Conservation (phyloP, 768 basidiomycete species). For the Mycena metata region DNA sequence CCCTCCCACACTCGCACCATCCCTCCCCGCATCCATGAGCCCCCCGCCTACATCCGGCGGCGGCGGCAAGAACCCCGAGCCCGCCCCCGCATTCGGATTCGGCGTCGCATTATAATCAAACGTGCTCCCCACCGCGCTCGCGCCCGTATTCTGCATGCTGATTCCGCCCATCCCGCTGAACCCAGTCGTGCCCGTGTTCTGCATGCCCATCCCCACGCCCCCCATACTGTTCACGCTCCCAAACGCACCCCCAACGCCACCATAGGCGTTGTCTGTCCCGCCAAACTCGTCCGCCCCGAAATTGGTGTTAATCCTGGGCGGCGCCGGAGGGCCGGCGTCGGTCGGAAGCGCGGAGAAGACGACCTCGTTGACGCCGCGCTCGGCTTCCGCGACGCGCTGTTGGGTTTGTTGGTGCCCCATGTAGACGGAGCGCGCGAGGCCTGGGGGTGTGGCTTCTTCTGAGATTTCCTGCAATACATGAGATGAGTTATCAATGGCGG, state of each 20-base stretch:
- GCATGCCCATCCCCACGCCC: slow-evolving; percentile 12
- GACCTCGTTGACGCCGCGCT: slow-evolving; percentile 67
- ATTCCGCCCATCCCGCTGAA: slow-evolving; percentile 4
- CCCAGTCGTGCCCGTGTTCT: slow-evolving; percentile 16
- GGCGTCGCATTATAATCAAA: neutral
- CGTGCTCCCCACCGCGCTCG: neutral
- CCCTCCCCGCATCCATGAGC: slow-evolving; percentile 20
- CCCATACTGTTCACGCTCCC: slow-evolving; percentile 5
- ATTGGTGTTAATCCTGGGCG: slow-evolving; percentile 24
- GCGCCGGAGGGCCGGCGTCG: slow-evolving; percentile 32
- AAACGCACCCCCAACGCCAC: neutral
- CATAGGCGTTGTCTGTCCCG: neutral
- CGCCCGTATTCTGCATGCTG: slow-evolving; percentile 29
- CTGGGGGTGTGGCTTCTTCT: slow-evolving; percentile 84
- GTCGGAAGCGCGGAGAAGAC: slow-evolving; percentile 58
- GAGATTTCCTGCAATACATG: slow-evolving; percentile 73
- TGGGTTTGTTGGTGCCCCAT: slow-evolving; percentile 74
- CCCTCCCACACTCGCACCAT: neutral
- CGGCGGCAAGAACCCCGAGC: slow-evolving; percentile 33
- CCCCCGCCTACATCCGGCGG: slow-evolving; percentile 30
- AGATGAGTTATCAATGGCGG: neutral
- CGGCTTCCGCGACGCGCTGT: slow-evolving; percentile 72
- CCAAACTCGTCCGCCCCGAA: slow-evolving; percentile 15
- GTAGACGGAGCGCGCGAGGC: slow-evolving; percentile 81
- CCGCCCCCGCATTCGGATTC: neutral